These are phyloP conservation scores for Annulohypoxylon nitens DNA, from an alignment of 495 filamentous ascomycete species.

Conservation along the genomic window DNA sequence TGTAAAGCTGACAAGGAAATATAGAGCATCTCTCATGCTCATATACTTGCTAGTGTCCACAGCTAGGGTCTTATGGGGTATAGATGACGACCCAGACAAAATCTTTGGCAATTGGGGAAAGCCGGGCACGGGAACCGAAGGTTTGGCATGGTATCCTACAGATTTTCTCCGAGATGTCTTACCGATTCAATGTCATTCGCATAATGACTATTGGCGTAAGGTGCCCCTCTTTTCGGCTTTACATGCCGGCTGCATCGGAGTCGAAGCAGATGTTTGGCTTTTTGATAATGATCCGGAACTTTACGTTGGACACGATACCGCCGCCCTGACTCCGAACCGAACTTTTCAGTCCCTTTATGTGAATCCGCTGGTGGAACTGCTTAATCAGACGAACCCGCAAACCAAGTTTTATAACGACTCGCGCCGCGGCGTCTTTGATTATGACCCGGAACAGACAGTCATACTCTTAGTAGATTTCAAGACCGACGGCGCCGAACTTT, in stretches of 20 bases:
- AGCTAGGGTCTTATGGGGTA: slow-evolving; percentile 67
- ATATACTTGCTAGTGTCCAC: slow-evolving; percentile 64
- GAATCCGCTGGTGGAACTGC: slow-evolving; percentile 69
- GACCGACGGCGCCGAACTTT: slow-evolving; percentile 62
- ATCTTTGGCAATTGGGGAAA: slow-evolving; percentile 67
- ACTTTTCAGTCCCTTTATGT: slow-evolving; percentile 75
- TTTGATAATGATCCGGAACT: slow-evolving; percentile 70
- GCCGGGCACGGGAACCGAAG: slow-evolving; percentile 61
- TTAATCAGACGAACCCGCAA: slow-evolving; percentile 67
- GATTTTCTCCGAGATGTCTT: slow-evolving; percentile 79
- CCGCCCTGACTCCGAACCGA: slow-evolving; percentile 64
- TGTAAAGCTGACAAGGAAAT: slow-evolving; percentile 36
- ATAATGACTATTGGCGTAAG: slow-evolving; percentile 92
- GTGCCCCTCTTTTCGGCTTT: slow-evolving; percentile 77
- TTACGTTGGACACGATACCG: slow-evolving; percentile 69
- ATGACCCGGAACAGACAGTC: slow-evolving; percentile 70
- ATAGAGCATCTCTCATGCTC: slow-evolving; percentile 51
- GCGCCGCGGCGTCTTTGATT: slow-evolving; percentile 71
- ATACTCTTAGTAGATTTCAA: slow-evolving; percentile 83
- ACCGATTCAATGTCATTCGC: slow-evolving; percentile 80
- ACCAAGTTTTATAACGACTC: slow-evolving; percentile 59
- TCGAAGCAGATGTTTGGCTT: slow-evolving; percentile 93
- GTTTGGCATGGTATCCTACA: slow-evolving; percentile 75
- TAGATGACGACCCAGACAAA: slow-evolving; percentile 64
- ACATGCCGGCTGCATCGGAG: slow-evolving; percentile 74